phyloP scores from a whole-genome alignment of 176 grass and related monocot genomes.

The Oropetium thomaeum region DNA sequence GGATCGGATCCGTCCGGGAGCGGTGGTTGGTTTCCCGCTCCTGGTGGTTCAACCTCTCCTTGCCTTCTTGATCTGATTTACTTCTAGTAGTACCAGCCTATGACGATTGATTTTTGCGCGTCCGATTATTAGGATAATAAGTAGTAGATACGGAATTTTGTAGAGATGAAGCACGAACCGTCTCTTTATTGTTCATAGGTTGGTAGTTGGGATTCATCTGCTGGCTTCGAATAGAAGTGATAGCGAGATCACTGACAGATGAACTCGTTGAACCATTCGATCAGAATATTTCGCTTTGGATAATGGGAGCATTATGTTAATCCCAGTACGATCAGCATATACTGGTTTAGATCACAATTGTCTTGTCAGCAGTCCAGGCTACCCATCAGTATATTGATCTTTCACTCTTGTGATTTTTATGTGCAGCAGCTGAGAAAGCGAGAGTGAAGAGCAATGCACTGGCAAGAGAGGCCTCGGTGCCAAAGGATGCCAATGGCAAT shows the following conservation, averaged over 20 bases:
- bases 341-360: conserved; percentile 1
- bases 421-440: conserved; percentile 48
- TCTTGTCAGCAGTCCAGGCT: background rate
- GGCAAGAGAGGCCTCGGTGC: conserved; percentile 34
- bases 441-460: conserved; percentile 36
- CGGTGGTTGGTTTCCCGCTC: conserved; percentile 26
- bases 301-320: too few relatives aligned
- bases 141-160: background rate
- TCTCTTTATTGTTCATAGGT: background rate
- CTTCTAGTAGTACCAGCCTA: background rate
- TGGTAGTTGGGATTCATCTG: background rate
- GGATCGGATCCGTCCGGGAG: conserved; percentile 32
- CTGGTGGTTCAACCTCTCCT: conserved; percentile 15
- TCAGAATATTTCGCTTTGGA: background rate
- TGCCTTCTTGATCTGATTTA: conserved; percentile 33
- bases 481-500: conserved; percentile 62
- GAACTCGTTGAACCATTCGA: background rate
- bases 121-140: background rate
- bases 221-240: background rate
- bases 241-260: background rate
- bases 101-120: conserved; percentile 11
- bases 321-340: background rate
- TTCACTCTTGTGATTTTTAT: background rate
- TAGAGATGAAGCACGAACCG: background rate
- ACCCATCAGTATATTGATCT: background rate